Conservation (phyloP, 371 early-diverging fungal species). For the Mucor sp. region DNA sequence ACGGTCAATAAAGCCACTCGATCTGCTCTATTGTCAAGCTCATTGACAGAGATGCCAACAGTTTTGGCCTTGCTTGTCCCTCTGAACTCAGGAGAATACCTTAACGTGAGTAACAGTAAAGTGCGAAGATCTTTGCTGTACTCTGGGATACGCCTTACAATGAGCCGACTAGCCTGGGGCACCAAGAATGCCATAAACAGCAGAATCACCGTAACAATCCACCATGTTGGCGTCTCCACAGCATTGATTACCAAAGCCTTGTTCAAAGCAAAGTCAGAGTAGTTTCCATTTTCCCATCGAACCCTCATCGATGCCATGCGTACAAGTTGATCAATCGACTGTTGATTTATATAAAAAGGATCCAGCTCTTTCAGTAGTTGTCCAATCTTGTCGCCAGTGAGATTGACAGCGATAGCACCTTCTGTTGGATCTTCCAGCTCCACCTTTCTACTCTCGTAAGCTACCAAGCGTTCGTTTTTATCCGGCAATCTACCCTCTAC, state of each 20-base stretch:
- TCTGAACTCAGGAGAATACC: neutral
- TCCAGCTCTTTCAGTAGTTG: neutral
- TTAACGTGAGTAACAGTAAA: neutral
- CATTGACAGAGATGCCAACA: no score
- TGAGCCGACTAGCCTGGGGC: neutral
- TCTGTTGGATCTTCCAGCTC: neutral
- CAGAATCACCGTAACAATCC: neutral
- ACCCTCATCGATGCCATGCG: neutral
- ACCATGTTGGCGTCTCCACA: neutral
- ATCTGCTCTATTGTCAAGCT: no score
- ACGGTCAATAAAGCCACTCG: no score
- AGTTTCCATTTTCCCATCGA: neutral
- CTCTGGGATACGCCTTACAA: neutral
- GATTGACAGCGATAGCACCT: neutral
- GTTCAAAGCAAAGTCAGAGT: neutral
- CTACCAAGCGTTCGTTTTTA: neutral
- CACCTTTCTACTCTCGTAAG: neutral
- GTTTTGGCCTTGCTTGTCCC: no score
- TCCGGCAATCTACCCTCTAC: neutral
- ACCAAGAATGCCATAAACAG: neutral
- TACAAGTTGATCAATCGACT: neutral
- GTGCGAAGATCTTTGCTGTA: neutral
- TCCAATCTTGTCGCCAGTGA: neutral
- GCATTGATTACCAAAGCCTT: neutral
- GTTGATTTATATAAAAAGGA: neutral